Conservation (phyloP, 2,329 filamentous ascomycete genomes). For the Fusarium concolor region DNA sequence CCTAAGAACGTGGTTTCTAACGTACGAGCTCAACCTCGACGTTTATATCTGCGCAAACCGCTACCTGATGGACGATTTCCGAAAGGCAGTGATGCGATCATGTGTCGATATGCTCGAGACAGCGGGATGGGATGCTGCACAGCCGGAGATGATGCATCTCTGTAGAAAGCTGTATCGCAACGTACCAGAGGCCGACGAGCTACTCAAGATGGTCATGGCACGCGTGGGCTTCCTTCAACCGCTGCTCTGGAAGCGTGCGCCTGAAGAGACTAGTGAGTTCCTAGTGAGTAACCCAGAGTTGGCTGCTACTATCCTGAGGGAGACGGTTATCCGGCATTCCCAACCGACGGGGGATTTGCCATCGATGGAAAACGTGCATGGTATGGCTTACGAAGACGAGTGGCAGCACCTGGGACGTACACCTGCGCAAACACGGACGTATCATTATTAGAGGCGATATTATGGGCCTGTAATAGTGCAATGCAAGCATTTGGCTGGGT, state of each 20-base stretch:
- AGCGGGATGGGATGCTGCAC: slow-evolving; percentile 56
- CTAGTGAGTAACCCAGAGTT: slow-evolving; percentile 59
- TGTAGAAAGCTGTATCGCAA: slow-evolving; percentile 58
- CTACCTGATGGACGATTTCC: slow-evolving; percentile 61
- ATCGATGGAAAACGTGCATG: slow-evolving; percentile 54
- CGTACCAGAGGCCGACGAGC: slow-evolving; percentile 56
- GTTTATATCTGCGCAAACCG: slow-evolving; percentile 63
- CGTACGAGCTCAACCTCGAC: slow-evolving; percentile 60
- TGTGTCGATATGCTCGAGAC: slow-evolving; percentile 61
- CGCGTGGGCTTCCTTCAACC: slow-evolving; percentile 62
- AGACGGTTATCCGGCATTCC: slow-evolving; percentile 58
- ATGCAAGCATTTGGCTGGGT: not conserved
- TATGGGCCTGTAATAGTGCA: not conserved
- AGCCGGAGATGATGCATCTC: slow-evolving; percentile 57
- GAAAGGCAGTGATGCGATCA: slow-evolving; percentile 54
- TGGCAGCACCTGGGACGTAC: slow-evolving; percentile 18
- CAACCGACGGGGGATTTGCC: slow-evolving; percentile 52
- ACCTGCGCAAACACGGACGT: slow-evolving; percentile 1
- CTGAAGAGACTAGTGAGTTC: slow-evolving; percentile 57
- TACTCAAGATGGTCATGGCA: slow-evolving; percentile 62
- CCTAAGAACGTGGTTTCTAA: slow-evolving; percentile 59
- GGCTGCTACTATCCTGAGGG: slow-evolving; percentile 59
- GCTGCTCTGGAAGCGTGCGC: slow-evolving; percentile 56
- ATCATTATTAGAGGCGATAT: not conserved
- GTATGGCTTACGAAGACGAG: slow-evolving; percentile 20